Evolutionary conservation across 495 filamentous ascomycete species (phyloP).

Genomic region (Hypoxylon perforatum): DNA sequence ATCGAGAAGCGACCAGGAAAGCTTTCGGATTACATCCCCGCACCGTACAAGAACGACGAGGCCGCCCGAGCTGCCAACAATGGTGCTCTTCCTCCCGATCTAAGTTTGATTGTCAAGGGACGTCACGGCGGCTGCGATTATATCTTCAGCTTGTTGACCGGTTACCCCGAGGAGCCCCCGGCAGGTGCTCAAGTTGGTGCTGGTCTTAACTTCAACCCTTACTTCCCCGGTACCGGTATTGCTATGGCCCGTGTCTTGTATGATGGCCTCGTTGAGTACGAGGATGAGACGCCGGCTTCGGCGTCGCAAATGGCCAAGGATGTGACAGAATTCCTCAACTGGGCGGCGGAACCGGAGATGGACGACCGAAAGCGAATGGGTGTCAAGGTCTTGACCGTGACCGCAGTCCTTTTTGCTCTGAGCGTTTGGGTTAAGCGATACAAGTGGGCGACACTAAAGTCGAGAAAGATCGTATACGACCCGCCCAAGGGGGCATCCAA

Average conservation of each 20-base stretch:
- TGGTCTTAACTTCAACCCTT: constrained; percentile 99
- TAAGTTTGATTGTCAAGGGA: constrained; percentile 96
- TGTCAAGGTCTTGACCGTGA: constrained; percentile 86
- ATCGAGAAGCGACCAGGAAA: constrained; percentile 99
- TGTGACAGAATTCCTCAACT: constrained; percentile 98
- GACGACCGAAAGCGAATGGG: constrained; percentile 99
- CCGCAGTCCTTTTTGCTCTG: constrained; percentile 80
- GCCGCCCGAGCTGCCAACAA: constrained; percentile 98
- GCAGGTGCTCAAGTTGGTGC: constrained; percentile 82
- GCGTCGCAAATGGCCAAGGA: constrained; percentile 99
- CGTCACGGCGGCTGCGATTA: constrained; percentile 98
- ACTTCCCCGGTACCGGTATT: constrained; percentile 99
- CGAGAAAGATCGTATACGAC: constrained; percentile 89
- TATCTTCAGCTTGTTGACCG: constrained; percentile 96
- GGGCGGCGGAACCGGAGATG: constrained; percentile 98
- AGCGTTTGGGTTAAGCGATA: constrained; percentile 99
- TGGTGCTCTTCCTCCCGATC: constrained; percentile 96
- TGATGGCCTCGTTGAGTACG: constrained; percentile 98
- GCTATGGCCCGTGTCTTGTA: constrained; percentile 99
- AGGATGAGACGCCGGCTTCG: constrained; percentile 93
- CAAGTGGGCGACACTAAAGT: constrained; percentile 97
- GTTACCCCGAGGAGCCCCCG: constrained; percentile 96
- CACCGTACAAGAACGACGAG: constrained; percentile 98
- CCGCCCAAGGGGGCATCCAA: constrained; percentile 65
- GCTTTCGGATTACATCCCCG: constrained; percentile 94